phyloP scores from a whole-genome alignment of 2,329 filamentous ascomycete genomes.

The Penicillium frequentans region DNA sequence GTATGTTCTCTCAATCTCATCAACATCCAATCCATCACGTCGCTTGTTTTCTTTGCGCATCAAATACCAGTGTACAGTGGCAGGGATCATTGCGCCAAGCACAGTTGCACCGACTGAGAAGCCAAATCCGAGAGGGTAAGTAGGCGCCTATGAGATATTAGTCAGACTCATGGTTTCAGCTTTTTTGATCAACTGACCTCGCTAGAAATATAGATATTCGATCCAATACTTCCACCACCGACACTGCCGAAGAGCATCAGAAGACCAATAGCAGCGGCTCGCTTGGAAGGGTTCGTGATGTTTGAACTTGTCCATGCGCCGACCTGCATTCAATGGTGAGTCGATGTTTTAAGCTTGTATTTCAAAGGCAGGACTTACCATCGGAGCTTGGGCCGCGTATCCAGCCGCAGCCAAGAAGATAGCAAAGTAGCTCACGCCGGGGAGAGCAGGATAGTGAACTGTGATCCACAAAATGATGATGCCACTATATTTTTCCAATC shows the following conservation, averaged over 20 bases:
- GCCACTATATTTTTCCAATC: neutral
- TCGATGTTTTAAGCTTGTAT: too few relatives aligned
- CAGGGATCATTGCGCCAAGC: constrained; percentile 3
- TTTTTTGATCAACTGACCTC: neutral
- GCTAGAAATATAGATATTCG: constrained; percentile 20
- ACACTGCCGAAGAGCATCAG: constrained; percentile 24
- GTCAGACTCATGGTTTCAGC: too few relatives aligned
- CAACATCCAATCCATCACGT: constrained; percentile 22
- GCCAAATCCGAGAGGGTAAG: constrained; percentile 13
- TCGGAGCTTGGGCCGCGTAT: neutral
- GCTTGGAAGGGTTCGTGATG: neutral
- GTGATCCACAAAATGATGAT: constrained; percentile 1
- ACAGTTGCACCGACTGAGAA: constrained; percentile 2
- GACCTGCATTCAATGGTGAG: neutral
- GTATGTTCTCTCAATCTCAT: constrained; percentile 28
- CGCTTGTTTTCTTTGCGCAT: constrained; percentile 26
- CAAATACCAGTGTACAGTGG: constrained; percentile 10
- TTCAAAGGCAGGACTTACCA: neutral
- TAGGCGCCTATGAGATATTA: constrained; percentile 1
- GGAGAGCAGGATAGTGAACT: neutral
- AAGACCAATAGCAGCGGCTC: neutral
- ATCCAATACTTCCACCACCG: constrained; percentile 25
- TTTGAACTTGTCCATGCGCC: constrained; percentile 1
- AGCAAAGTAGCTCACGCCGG: constrained; percentile 1
- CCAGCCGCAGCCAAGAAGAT: constrained; percentile 1